Evolutionary conservation across 805 yeast genomes (phyloP), one percentile per base, ranked within the genome.

Genomic region (Candida xyloterini): DNA sequence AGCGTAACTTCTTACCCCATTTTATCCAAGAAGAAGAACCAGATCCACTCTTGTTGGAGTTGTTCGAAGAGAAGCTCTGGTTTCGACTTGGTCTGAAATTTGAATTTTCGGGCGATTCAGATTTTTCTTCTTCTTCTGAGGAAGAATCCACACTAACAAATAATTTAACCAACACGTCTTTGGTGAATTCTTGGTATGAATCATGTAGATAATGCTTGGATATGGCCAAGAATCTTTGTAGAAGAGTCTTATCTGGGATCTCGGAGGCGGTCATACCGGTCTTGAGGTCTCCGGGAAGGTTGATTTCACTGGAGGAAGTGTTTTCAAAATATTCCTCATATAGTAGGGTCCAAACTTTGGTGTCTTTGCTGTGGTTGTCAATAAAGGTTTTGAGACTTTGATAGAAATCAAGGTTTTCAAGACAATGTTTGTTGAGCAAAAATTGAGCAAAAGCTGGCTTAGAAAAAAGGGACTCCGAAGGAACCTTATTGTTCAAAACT

Each of bases 371-470:
- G n/a, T 44, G 43, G 15, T 40, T 41, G 2, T 40, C 26, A 3
- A 53, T 42, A 21, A 63, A 49, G 22, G 35, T 36, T 5, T 44
- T 43, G 13, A 62, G 40, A 20, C 59, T 60, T 16, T 53, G 30
- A 32, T 52, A 61, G 40, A 63, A 62, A 29, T 64, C 67, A 15
- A 63, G 51, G 35, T 63, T 64, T 42, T 64, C 68, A 3, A 56
- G 27, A 43, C 68, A 63, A 41, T 62, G 66, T 30, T 59, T 55
- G 22, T 53, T 50, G 2, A 52, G 40, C 21, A 64, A 47, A 35
- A 53, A 63, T 32, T 52, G 48, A 10, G 51, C 44, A 40, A 64
- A 64, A 21, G 56, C 47, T 6, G 45, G 37, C 23, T 54, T 56
- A 5, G 62, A 54, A 32, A 53, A 62, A 2, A 33, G 38, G 3